Percentiles rank a stretch among this genome's conserved stretches.
phyloP scores from a whole-genome alignment of 345 rosid genomes.

The Brassica nigra region DNA sequence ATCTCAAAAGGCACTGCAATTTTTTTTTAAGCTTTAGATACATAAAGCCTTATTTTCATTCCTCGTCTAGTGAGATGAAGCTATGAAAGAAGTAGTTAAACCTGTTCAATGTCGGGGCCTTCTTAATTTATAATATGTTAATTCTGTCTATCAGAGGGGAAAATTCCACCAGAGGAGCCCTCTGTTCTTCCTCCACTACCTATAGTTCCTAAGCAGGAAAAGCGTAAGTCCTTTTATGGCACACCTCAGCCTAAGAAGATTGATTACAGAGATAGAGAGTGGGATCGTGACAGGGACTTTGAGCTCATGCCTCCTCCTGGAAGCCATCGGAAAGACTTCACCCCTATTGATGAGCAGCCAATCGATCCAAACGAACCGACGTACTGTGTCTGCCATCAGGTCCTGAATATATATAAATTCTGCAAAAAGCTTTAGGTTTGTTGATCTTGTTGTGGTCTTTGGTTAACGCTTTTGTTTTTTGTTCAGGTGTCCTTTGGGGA shows the following conservation, averaged over 20 bases:
- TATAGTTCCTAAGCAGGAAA: slow-evolving; percentile 75
- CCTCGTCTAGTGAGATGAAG: slow-evolving; percentile 4
- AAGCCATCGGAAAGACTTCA: slow-evolving; percentile 72
- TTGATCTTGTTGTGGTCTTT: slow-evolving; percentile 7
- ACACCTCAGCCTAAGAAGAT: slow-evolving; percentile 84
- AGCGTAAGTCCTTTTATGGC: slow-evolving; percentile 61
- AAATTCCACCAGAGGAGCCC: slow-evolving; percentile 84
- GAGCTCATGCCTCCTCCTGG: slow-evolving; percentile 99
- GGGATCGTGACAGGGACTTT: slow-evolving; percentile 92
- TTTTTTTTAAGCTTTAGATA: slow-evolving; percentile 11
- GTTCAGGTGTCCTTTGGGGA: slow-evolving; percentile 94
- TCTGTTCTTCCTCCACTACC: slow-evolving; percentile 85
- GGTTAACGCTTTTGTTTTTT: slow-evolving; percentile 13
- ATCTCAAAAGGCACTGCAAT: background rate
- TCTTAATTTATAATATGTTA: slow-evolving; percentile 15
- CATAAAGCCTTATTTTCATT: background rate
- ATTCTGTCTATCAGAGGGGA: slow-evolving; percentile 65
- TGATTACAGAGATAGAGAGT: slow-evolving; percentile 79
- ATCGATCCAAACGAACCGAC: slow-evolving; percentile 99
- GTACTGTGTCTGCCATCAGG: slow-evolving; percentile 99
- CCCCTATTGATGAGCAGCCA: slow-evolving; percentile 79
- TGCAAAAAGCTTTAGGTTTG: background rate
- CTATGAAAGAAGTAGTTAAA: slow-evolving; percentile 19
- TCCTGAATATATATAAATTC: slow-evolving; percentile 21
- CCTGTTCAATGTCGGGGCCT: background rate